Base-by-base conservation (phyloP, 2,329 filamentous ascomycete genomes). In the Teratosphaeria gauchensis region DNA sequence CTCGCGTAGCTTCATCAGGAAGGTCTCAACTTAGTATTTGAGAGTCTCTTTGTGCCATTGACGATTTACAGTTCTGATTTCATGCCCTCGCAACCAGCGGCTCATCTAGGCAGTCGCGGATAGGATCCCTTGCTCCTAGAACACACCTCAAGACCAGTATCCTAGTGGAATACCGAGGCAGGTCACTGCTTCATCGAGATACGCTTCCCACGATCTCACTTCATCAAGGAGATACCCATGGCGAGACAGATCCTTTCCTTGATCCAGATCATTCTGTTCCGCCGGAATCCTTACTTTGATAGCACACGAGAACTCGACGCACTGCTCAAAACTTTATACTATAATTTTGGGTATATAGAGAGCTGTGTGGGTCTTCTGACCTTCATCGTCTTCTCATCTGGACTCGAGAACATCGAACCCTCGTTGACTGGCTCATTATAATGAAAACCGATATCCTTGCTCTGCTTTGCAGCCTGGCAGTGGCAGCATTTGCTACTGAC, bases 121-220 rank as follows among this genome's bases (percentile, higher is more conserved):
- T 42, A 42, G 35, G 35, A 42, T 42, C 35, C 35, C 35, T 16
- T 42, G 35, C n/a, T 16, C 9, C 35, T 42, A 42, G 4, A 42
- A 14, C 9, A 42, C 35, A 16, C 4, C 9, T 6, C 35, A 12
- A 42, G 14, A 16, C n/a, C 35, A 16, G n/a, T 5, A 21, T 5
- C 51, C 16, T 19, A 28, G 21, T 16, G 12, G n/a, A 19, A 31
- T 5, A 60, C 24, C 30, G 58, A 65, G 57, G 56, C 14, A 42
- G 14, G n/a, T 4, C 35, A 16, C 9, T 14, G 35, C n/a, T 16
- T 16, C 11, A 16, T 16, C 12, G 35, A 42, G 35, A 42, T 42
- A 12, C 35, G n/a, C 9, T 42, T 12, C 9, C n/a, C 1, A 48
- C 1, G 5, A 48, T 48, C 42, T 48, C n/a, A 14, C 9, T 35